A percentile compares a stretch with the other conserved stretches of the same genome.
These are phyloP conservation scores for Salvia hispanica DNA, from an alignment of 257 asterid species.

Conservation along the genomic window DNA sequence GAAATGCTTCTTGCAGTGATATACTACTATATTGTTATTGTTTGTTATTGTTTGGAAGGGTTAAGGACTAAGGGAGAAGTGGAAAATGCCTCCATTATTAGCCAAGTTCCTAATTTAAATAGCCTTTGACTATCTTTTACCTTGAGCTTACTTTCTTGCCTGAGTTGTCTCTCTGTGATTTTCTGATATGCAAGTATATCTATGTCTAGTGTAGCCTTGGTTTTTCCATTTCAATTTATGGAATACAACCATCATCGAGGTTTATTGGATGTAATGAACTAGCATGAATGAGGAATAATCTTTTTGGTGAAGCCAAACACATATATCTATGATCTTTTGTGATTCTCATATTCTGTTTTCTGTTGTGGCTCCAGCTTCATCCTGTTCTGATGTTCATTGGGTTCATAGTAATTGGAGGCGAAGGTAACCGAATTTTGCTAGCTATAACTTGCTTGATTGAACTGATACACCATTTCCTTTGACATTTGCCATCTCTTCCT, in stretches of 20 bases:
- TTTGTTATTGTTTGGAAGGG: background rate
- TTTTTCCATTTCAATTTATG: too few relatives aligned
- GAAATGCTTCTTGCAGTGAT: background rate
- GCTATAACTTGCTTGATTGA: conserved; percentile 1
- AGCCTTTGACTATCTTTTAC: background rate
- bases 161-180: too few relatives aligned
- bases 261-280: background rate
- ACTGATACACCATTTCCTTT: background rate
- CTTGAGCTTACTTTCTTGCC: background rate
- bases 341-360: conserved; percentile 26
- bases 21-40: background rate
- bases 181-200: too few relatives aligned
- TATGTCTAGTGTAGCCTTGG: too few relatives aligned
- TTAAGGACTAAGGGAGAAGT: background rate
- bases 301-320: background rate
- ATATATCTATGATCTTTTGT: conserved; percentile 1
- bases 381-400: conserved; percentile 94
- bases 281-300: background rate
- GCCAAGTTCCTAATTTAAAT: background rate
- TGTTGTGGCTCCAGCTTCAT: conserved; percentile 65
- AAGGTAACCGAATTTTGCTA: conserved; percentile 54
- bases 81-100: background rate
- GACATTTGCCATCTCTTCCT: conserved; percentile 1
- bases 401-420: conserved; percentile 75
- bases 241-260: background rate